phyloP scores from a whole-genome alignment of 2,329 filamentous ascomycete species.

The Sporothrix inflata region DNA sequence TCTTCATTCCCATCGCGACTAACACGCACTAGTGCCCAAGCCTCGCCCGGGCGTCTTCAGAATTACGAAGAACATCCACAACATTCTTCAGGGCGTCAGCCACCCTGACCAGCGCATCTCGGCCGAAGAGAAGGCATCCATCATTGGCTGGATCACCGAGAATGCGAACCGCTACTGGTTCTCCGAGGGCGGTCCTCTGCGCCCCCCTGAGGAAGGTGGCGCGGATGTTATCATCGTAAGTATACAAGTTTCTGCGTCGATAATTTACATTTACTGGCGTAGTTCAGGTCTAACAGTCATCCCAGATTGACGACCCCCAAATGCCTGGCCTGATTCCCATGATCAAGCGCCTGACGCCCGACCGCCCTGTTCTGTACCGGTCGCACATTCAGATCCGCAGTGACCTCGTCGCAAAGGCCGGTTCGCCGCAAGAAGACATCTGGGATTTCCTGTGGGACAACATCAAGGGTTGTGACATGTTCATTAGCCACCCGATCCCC shows the following conservation, averaged over 20 bases:
- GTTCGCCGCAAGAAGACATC: constrained; percentile 70
- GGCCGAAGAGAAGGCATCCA: constrained; percentile 61
- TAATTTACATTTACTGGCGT: background rate
- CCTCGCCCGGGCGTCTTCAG: constrained; percentile 78
- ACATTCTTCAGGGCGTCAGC: constrained; percentile 81
- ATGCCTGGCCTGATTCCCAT: constrained; percentile 79
- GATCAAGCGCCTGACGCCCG: constrained; percentile 70
- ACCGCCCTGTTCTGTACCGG: constrained; percentile 78
- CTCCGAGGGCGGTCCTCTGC: constrained; percentile 67
- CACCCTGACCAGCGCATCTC: constrained; percentile 66
- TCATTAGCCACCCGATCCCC: constrained; percentile 80
- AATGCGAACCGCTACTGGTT: constrained; percentile 80
- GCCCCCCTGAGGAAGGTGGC: constrained; percentile 66
- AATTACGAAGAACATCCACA: constrained; percentile 86
- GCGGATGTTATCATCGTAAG: constrained; percentile 72
- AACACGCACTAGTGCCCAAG: constrained; percentile 70
- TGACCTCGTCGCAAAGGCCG: constrained; percentile 66
- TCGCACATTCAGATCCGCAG: constrained; percentile 82
- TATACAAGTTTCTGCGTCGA: constrained; percentile 15
- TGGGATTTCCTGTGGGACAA: constrained; percentile 77
- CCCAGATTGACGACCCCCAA: constrained; percentile 76
- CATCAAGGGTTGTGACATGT: constrained; percentile 73
- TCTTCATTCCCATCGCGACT: no score
- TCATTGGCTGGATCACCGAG: constrained; percentile 71
- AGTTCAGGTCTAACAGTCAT: background rate